Evolutionary conservation across 306 rosid species (phyloP), one percentile per base, ranked within the genome.

Genomic region (Acacia crassicarpa): DNA sequence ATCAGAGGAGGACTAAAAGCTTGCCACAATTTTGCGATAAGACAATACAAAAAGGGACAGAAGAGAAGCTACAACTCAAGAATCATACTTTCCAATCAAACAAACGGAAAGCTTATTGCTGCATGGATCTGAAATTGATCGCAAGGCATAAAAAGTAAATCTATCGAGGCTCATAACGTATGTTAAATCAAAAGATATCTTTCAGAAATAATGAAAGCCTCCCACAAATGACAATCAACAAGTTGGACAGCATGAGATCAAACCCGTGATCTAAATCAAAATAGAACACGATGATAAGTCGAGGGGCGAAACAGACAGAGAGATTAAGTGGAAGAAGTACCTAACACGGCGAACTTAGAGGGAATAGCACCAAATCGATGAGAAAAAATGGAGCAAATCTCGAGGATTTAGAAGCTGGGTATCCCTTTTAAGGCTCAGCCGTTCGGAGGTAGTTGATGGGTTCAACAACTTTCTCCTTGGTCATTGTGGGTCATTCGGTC

Each of bases 91-190:
- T 58, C 41, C 15, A 40, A 23, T 30, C 9, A 23, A 11, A 15
- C 56, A 25, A 59, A 43, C 58, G 32, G 56, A 23, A 8, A 4
- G 27, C 32, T 1, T 41, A 76, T 23, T 4, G 16, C 15, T 41
- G 43, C 9, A 25, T 76, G 70, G 79, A 76, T 40, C 54, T 40
- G 58, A 75, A 56, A 22, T 2, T 76, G 69, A 23, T 22, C 79
- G 61, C 4, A 76, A 23, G 32, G 17, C 16, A 76, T 56, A 23
- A 4, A 4, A 23, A 16, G 44, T 2, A 43, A 59, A 76, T 44
- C 19, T 14, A 41, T 61, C 71, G 32, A 25, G 0, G 23, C 49
- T 43, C 56, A 4, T 5, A 76, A 58, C 17, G 43, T 12, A 59
- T n/a, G 54, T 41, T 41, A 59, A 35, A 75, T 32, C 53, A 35